Conservation (phyloP, 805 yeast genomes). For the Ogataea populi-albae region DNA sequence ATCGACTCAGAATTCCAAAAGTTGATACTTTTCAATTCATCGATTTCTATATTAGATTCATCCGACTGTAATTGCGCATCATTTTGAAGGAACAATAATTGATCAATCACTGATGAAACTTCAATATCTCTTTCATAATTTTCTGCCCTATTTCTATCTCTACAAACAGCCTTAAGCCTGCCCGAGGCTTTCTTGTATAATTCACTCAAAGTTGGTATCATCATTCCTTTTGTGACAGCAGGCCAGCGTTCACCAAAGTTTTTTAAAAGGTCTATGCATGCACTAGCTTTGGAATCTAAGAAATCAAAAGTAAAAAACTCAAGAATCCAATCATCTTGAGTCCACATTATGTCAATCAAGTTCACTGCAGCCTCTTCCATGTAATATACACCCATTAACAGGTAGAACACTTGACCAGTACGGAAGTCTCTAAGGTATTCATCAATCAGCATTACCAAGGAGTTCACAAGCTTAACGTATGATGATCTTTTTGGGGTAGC, state of each 20-base stretch:
- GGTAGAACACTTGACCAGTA: slow-evolving; percentile 13
- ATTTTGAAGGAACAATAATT: slow-evolving; percentile 10
- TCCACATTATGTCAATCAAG: slow-evolving; percentile 16
- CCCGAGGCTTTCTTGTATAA: slow-evolving; percentile 5
- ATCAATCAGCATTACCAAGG: slow-evolving; percentile 11
- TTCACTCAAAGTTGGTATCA: slow-evolving; percentile 9
- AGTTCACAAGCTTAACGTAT: slow-evolving; percentile 11
- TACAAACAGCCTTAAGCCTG: slow-evolving; percentile 2
- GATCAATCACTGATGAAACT: slow-evolving; percentile 9
- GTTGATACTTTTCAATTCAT: not conserved
- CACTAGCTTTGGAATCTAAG: slow-evolving; percentile 11
- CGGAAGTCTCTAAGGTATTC: slow-evolving; percentile 15
- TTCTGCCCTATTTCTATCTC: not conserved
- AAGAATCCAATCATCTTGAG: slow-evolving; percentile 12
- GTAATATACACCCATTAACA: slow-evolving; percentile 15
- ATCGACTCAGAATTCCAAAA: not conserved
- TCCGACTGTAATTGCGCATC: not conserved
- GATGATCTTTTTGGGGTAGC: slow-evolving; percentile 11
- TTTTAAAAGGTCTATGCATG: slow-evolving; percentile 7
- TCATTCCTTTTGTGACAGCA: slow-evolving; percentile 8
- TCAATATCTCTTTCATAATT: slow-evolving; percentile 1
- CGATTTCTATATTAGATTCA: not conserved
- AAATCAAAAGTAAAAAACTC: slow-evolving; percentile 10
- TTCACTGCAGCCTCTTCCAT: slow-evolving; percentile 14
- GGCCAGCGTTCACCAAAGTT: slow-evolving; percentile 17